These are phyloP conservation scores for Apiosordaria backusii DNA, from an alignment of 495 filamentous ascomycete species.

Conservation along the genomic window DNA sequence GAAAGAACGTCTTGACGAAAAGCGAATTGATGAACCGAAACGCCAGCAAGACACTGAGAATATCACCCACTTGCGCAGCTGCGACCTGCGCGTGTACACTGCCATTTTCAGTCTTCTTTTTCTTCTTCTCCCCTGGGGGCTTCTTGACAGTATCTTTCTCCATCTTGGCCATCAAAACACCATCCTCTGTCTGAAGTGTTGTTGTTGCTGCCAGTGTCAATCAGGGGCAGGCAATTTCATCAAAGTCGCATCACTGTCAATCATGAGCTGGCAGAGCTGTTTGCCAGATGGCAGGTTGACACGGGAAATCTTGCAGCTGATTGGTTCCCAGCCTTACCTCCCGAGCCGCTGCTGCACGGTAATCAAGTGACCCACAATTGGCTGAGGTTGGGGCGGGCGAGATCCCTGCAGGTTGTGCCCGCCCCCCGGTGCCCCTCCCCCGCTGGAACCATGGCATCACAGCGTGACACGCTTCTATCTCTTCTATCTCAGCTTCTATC, in stretches of 20 bases:
- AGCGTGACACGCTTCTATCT: not conserved
- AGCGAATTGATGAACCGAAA: slow-evolving; percentile 86
- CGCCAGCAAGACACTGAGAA: slow-evolving; percentile 63
- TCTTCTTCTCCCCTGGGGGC: not conserved
- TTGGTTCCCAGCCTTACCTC: slow-evolving; percentile 16
- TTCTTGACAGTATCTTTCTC: slow-evolving; percentile 7
- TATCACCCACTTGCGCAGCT: slow-evolving; percentile 37
- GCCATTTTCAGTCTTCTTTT: not conserved
- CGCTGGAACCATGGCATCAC: not conserved
- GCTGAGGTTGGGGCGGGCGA: not conserved
- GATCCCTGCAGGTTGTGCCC: not conserved
- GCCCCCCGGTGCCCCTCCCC: too few relatives aligned
- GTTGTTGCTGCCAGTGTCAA: not conserved
- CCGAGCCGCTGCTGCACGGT: slow-evolving; percentile 11
- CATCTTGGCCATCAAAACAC: not conserved
- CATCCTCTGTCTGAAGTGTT: not conserved
- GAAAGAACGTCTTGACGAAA: slow-evolving; percentile 87
- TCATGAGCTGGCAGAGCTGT: not conserved
- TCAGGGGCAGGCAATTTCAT: not conserved
- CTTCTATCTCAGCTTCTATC: not conserved
- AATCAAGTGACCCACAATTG: slow-evolving; percentile 18
- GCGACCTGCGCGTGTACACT: slow-evolving; percentile 30
- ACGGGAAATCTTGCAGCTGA: not conserved
- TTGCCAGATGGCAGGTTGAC: not conserved
- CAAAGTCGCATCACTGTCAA: not conserved